phyloP scores from a whole-genome alignment of 176 grass and related monocot species.

The Pontederia crassipes region DNA sequence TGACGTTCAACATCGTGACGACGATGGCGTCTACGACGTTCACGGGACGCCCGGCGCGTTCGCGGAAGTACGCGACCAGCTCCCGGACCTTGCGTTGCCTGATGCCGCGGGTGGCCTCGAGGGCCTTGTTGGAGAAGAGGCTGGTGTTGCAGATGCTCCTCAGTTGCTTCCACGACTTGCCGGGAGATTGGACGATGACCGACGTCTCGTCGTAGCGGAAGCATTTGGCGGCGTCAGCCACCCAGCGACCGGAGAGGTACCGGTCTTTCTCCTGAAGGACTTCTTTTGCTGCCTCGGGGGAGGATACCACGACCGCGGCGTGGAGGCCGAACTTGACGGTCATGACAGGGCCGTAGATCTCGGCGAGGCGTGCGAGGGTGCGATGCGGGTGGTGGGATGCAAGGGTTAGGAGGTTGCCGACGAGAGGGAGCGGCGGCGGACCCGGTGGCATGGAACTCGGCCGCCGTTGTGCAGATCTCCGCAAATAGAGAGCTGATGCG shows the following conservation, averaged over 20 bases:
- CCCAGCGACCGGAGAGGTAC: conserved; percentile 8
- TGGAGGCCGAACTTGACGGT: background rate
- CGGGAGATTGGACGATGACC: conserved; percentile 45
- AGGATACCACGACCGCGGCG: conserved; percentile 7
- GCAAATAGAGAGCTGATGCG: too few relatives aligned
- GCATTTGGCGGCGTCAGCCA: background rate
- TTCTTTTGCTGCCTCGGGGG: background rate
- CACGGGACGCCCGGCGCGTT: background rate
- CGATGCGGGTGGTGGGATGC: conserved; percentile 1
- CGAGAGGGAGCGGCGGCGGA: conserved; percentile 3
- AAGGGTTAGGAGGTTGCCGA: conserved; percentile 15
- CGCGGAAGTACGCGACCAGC: background rate
- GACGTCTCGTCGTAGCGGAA: conserved; percentile 38
- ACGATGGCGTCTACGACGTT: conserved; percentile 13
- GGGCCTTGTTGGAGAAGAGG: background rate
- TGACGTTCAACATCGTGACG: conserved; percentile 20
- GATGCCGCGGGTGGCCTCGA: background rate
- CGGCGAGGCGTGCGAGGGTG: conserved; percentile 7
- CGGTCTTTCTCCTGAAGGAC: conserved; percentile 17
- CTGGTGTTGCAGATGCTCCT: background rate
- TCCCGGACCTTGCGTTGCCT: background rate
- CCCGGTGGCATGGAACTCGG: background rate
- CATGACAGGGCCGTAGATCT: background rate
- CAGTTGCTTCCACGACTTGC: conserved; percentile 37
- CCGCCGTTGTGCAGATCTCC: too few relatives aligned